phyloP scores from a whole-genome alignment of 2,329 filamentous ascomycete genomes.

The Venturia asperata region DNA sequence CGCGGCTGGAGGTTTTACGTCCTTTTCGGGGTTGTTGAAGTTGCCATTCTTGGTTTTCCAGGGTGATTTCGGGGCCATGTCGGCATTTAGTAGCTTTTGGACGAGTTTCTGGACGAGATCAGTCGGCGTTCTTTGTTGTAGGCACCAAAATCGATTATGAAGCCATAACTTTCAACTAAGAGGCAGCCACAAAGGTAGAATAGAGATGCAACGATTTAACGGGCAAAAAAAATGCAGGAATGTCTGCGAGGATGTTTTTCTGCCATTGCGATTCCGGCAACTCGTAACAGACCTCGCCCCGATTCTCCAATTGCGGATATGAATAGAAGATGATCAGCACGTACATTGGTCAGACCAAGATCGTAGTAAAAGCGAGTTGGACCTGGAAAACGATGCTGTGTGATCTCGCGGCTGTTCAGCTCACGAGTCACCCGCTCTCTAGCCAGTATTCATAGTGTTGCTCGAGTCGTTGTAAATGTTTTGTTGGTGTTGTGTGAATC shows the following conservation, averaged over 20 bases:
- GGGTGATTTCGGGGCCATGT: conserved; percentile 17
- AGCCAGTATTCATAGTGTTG: conserved; percentile 7
- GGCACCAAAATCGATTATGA: no score
- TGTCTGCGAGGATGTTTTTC: no score
- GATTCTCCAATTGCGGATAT: background rate
- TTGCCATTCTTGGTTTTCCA: conserved; percentile 13
- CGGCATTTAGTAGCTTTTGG: background rate
- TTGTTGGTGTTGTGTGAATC: conserved; percentile 9
- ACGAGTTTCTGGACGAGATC: background rate
- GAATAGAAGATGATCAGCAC: background rate
- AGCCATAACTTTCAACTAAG: no score
- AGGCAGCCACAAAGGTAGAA: no score
- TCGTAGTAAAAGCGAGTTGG: conserved; percentile 1
- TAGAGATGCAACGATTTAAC: no score
- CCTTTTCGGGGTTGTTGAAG: conserved; percentile 5
- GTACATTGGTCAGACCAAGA: conserved; percentile 2
- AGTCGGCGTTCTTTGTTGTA: background rate
- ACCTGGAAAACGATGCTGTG: background rate
- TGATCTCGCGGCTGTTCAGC: background rate
- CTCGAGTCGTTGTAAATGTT: background rate
- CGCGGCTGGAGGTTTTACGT: background rate
- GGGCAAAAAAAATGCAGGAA: no score
- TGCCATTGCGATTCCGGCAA: no score
- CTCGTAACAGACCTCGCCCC: background rate
- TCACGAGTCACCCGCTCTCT: conserved; percentile 3